Base-by-base conservation (phyloP, 2,329 filamentous ascomycete genomes). In the Penicillium sp. region DNA sequence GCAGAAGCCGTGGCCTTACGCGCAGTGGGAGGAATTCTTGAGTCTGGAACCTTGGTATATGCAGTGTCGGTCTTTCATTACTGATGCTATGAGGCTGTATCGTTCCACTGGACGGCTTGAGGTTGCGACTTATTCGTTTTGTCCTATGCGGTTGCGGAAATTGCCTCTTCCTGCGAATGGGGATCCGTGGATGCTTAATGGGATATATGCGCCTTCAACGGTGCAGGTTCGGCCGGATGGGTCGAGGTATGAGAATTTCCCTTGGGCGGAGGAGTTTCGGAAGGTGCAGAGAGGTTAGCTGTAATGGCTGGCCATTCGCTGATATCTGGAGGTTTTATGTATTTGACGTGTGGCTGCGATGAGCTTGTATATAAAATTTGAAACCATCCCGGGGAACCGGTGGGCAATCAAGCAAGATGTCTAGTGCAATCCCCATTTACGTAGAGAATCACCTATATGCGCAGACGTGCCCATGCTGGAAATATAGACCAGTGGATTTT, bases 101-200 rank as follows among this genome's bases (percentile, higher is more conserved):
- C 43, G 54, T 14, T 45, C 39, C 8, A 62, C 59, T 16, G 57
- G 50, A 14, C 27, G 57, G 35, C 44, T 62, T 13, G 45, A 51
- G 4, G 57, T 62, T n/a, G 59, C 59, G 13, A 62, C 59, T 29
- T 62, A 59, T 46, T 39, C 39, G 2, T 51, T 57, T 35, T 59
- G 51, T 52, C 59, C 59, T 1, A 59, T 59, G 57, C 46, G 59
- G 13, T 27, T 56, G 39, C 53, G 59, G 31, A 62, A 53, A 14
- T 5, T 16, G 49, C 56, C 57, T 7, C 21, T 62, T 26, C 44
- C 41, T 43, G 31, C 22, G 11, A 35, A n/a, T 26, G 59, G 56
- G 35, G 59, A 55, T 21, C 59, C 59, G 3, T 62, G 59, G 59
- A 52, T 62, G 50, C 33, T 62, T 4, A 62, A 57, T 55, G 55